Evolutionary conservation across 164 flowering plant species (phyloP).

Genomic region (Tinospora cordifolia): DNA sequence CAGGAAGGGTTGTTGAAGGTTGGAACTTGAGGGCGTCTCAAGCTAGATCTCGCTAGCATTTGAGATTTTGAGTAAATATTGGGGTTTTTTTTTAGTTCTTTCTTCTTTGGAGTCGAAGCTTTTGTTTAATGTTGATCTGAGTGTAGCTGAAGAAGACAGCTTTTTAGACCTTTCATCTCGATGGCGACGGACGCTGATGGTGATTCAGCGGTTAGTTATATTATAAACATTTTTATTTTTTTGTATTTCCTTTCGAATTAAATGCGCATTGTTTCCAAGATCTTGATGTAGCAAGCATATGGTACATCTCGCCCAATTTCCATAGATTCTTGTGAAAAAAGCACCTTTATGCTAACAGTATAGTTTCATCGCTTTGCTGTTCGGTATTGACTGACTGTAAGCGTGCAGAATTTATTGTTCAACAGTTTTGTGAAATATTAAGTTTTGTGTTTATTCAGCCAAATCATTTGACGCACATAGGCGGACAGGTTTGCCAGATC

Average conservation of each 20-base stretch:
- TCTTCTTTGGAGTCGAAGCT: not conserved
- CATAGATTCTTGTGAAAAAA: not conserved
- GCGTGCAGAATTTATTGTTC: not conserved
- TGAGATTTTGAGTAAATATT: constrained; percentile 3
- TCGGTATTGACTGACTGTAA: not conserved
- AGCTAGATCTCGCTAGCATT: not conserved
- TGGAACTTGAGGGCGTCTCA: constrained; percentile 1
- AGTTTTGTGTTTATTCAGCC: constrained; percentile 20
- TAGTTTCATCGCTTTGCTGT: not conserved
- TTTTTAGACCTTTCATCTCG: not conserved
- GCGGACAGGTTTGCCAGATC: constrained; percentile 49
- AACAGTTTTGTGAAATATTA: not conserved
- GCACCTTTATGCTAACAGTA: too few species aligned
- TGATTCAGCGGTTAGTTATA: constrained; percentile 20
- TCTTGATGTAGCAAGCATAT: not conserved
- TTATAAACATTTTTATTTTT: not conserved
- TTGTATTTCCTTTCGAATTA: not conserved
- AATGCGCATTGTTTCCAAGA: not conserved
- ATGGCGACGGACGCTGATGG: constrained; percentile 20
- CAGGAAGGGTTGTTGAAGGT: not conserved
- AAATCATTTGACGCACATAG: constrained; percentile 28
- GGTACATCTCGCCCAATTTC: not conserved
- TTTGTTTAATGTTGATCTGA: not conserved
- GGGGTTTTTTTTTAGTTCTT: not conserved
- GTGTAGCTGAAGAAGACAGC: too few species aligned